Evolutionary conservation across 148 eudicot species (phyloP).

Genomic region (Camellia lanceoleosa): DNA sequence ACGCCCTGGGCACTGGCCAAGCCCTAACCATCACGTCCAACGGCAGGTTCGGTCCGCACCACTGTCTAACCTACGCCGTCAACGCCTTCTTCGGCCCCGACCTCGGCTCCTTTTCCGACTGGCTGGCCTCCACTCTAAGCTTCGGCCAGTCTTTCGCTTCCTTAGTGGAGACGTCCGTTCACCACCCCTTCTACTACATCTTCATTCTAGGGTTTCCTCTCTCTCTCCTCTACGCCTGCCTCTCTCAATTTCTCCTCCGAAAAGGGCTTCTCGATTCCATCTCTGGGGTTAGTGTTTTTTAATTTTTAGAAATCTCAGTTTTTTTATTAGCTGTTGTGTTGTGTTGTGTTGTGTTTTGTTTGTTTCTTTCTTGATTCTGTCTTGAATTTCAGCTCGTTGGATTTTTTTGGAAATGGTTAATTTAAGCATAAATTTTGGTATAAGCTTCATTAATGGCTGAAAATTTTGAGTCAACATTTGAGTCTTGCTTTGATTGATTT

Average conservation of each 20-base stretch:
- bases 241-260: constrained; percentile 43
- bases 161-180: constrained; percentile 41
- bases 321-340: not conserved
- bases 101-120: constrained; percentile 80
- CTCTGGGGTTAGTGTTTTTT: constrained; percentile 57
- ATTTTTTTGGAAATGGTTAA: too few relatives aligned
- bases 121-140: constrained; percentile 68
- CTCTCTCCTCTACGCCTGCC: constrained; percentile 56
- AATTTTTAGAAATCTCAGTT: not conserved
- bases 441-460: too few relatives aligned
- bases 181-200: constrained; percentile 69
- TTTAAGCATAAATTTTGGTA: too few relatives aligned
- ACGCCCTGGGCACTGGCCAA: constrained; percentile 60
- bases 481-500: too few relatives aligned
- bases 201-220: constrained; percentile 70
- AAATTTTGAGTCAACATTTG: too few relatives aligned
- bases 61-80: constrained; percentile 69
- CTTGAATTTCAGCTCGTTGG: too few relatives aligned
- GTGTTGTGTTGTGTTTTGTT: not conserved
- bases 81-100: constrained; percentile 98
- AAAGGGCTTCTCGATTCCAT: constrained; percentile 56
- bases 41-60: constrained; percentile 85
- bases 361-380: not conserved
- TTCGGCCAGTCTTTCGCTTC: constrained; percentile 41
- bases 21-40: constrained; percentile 54